Evolutionary conservation across 78 protist genomes (phyloP).

Genomic region (Capsaspora owczarzaki): DNA sequence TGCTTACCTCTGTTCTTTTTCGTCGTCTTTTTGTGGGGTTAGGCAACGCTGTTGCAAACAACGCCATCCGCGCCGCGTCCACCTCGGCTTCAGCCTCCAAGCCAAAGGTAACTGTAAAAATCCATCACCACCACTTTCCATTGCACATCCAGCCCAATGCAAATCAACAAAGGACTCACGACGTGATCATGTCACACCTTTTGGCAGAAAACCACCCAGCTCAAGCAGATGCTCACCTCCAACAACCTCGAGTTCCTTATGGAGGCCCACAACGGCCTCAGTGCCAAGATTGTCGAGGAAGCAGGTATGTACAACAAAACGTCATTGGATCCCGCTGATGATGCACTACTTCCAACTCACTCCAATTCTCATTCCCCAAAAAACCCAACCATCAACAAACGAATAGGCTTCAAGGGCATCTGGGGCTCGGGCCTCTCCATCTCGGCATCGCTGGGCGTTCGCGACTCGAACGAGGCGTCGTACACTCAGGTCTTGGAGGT

Average conservation of each 20-base stretch:
- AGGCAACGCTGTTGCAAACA: too few species aligned
- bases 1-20: background rate
- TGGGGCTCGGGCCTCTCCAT: constrained; percentile 42
- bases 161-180: too few species aligned
- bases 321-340: too few species aligned
- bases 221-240: constrained; percentile 11
- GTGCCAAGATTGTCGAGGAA: constrained; percentile 28
- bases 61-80: too few species aligned
- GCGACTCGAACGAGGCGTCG: background rate
- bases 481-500: constrained; percentile 20
- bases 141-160: too few species aligned
- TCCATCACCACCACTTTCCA: too few species aligned
- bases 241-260: constrained; percentile 21
- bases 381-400: too few species aligned
- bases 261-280: constrained; percentile 45
- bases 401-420: constrained; percentile 41
- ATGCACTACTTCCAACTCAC: too few species aligned
- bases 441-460: background rate
- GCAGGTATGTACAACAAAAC: constrained; percentile 19
- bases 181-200: too few species aligned
- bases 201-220: constrained; percentile 24
- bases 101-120: too few species aligned
- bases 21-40: background rate
- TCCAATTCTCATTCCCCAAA: too few species aligned
- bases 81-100: too few species aligned